Base-by-base conservation (phyloP, 139 green algal genomes). In the Pseudopediastrum boryanum region DNA sequence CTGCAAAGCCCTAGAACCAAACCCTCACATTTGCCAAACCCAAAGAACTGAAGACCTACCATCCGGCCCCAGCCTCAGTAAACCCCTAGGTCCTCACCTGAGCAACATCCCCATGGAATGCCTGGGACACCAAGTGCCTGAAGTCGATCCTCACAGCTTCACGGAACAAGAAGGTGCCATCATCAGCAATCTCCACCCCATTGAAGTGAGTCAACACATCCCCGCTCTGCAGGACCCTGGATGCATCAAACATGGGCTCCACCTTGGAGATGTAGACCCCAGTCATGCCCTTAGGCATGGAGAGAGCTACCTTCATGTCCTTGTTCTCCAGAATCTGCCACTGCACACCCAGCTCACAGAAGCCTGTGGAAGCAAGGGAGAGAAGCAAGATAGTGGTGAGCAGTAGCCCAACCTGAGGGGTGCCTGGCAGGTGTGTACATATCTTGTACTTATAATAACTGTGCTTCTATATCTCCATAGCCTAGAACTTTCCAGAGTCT, bases 281-380 rank as follows among this genome's bases (percentile, higher is more conserved):
- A 23, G 80, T 89, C 43, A 73, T 10, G 29, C 33, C 52, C 16
- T 61, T 64, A 35, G 81, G 81, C 89, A 97, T 90, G 46, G 74
- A 79, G 33, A 92, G 87, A 2, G 86, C 79, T 12, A 58, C 59
- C 64, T 90, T 90, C 65, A 95, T 84, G 63, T 86, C 84, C 44
- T 76, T 69, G 63, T 87, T 94, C 84, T 99, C 96, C 80, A 98
- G 82, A 33, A 84, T 87, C 88, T 99, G 96, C 89, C 92, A 99
- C 51, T 80, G 71, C 3, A 97, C 85, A 62, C 94, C 94, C 59
- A 96, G 86, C 59, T 81, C 58, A 35, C 90, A 90, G 75, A 98
- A 97, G 50, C 91, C 91, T 81, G 69, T 33, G 25, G 50, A 5
- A 54, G 3, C 3, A 7, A 10, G 59, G 19, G 21, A 41, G 59